A percentile compares a stretch with the other conserved stretches of the same genome.
Evolutionary conservation across 257 asterid genomes (phyloP).

Genomic region (Echium plantagineum): DNA sequence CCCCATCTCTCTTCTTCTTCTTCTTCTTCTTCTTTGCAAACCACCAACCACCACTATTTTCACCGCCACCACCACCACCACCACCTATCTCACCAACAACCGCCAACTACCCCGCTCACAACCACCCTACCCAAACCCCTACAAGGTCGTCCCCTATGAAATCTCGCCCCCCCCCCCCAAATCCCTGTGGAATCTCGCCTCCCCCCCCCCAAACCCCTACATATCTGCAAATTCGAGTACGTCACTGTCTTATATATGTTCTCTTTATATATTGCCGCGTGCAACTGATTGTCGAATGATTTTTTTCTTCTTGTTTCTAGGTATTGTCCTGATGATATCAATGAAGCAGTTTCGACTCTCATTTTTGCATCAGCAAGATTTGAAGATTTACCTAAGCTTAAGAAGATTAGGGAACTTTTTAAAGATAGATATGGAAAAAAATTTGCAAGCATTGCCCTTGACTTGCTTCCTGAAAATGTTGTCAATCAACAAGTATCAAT

Average conservation of each 20-base stretch:
- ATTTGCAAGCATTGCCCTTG: constrained; percentile 40
- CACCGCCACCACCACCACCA: too few relatives aligned
- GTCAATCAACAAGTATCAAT: constrained; percentile 51
- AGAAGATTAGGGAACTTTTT: constrained; percentile 43
- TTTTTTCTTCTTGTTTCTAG: constrained; percentile 17
- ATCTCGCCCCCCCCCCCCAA: too few relatives aligned
- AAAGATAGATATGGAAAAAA: constrained; percentile 47
- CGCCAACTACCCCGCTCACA: too few relatives aligned
- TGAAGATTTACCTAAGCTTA: constrained; percentile 70
- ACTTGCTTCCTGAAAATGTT: constrained; percentile 55
- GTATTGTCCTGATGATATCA: constrained; percentile 57
- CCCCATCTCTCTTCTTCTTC: too few relatives aligned
- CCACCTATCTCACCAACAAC: too few relatives aligned
- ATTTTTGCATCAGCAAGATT: constrained; percentile 74
- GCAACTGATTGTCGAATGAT: not conserved
- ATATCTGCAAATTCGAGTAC: constrained; percentile 57
- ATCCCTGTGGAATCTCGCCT: too few relatives aligned
- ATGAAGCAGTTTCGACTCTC: constrained; percentile 45
- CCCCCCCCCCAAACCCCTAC: too few relatives aligned
- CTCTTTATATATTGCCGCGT: constrained; percentile 2
- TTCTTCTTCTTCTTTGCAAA: too few relatives aligned
- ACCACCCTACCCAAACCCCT: too few relatives aligned
- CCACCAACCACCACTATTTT: too few relatives aligned
- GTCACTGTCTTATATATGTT: not conserved
- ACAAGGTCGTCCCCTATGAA: too few relatives aligned